A percentile compares a stretch with the other conserved stretches of the same genome.
Evolutionary conservation across 78 protist genomes (phyloP).

Genomic region (Dictyostelium intermedium): DNA sequence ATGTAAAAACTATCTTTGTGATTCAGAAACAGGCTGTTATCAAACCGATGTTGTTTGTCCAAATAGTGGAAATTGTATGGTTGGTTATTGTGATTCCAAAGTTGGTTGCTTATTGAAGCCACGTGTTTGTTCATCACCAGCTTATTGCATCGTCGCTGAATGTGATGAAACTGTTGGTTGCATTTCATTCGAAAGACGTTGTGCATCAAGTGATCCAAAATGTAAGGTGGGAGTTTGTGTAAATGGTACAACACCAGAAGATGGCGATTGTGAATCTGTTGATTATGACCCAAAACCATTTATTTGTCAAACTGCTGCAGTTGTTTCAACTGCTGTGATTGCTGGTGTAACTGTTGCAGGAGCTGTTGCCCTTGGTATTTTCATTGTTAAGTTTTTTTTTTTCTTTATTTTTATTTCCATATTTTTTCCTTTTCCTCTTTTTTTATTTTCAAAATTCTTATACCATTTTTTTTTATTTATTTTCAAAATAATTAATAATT

Average conservation of each 20-base stretch:
- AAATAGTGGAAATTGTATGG: neutral
- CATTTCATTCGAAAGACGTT: neutral
- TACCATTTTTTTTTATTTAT: too few relatives aligned
- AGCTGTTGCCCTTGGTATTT: slow-evolving; percentile 6
- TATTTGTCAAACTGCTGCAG: slow-evolving; percentile 22
- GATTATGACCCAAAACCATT: slow-evolving; percentile 17
- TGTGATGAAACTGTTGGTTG: slow-evolving; percentile 50
- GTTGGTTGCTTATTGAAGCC: neutral
- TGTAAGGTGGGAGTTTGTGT: slow-evolving; percentile 12
- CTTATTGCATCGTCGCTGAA: neutral
- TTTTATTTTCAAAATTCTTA: neutral
- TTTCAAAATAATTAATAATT: too few relatives aligned
- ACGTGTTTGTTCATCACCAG: slow-evolving; percentile 15
- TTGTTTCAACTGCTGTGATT: slow-evolving; percentile 2
- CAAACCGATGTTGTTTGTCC: slow-evolving; percentile 1
- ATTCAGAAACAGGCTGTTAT: slow-evolving; percentile 11
- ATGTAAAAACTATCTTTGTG: slow-evolving; percentile 18
- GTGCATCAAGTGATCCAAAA: neutral
- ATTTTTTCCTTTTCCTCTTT: neutral
- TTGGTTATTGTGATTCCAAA: slow-evolving; percentile 1
- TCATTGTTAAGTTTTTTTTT: neutral
- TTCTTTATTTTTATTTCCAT: neutral
- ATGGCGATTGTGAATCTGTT: neutral
- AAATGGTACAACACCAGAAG: neutral
- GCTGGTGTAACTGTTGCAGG: slow-evolving; percentile 41